Percentiles rank a stretch among this genome's conserved stretches.
These are phyloP conservation scores for Nyctanthes arbortristis DNA, from an alignment of 257 asterid genomes.

Conservation along the genomic window DNA sequence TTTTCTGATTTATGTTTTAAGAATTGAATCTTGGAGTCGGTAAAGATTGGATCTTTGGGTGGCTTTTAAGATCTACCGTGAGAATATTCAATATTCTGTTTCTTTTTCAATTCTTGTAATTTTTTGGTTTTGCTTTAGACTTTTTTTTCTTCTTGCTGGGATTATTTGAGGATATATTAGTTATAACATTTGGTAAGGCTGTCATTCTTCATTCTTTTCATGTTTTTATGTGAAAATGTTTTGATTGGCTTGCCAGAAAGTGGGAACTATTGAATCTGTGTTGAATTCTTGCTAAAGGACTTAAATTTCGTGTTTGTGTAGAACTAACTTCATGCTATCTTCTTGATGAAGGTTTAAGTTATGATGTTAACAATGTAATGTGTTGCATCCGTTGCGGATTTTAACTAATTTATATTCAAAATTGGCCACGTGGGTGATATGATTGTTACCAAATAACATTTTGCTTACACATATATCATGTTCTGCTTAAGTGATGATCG, in stretches of 20 bases:
- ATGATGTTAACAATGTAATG: not conserved
- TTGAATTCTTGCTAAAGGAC: not conserved
- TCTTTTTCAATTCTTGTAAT: not conserved
- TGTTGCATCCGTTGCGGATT: not conserved
- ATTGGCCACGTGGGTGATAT: no score
- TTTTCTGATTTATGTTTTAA: not conserved
- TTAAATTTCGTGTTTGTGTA: not conserved
- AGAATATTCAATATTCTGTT: not conserved
- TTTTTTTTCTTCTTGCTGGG: not conserved
- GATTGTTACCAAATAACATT: not conserved
- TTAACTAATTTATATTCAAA: not conserved
- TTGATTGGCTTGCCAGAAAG: not conserved
- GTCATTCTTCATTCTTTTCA: not conserved
- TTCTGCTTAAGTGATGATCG: not conserved
- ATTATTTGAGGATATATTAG: not conserved
- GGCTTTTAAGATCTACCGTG: not conserved
- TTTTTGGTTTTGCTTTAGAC: not conserved
- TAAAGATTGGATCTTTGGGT: constrained; percentile 33
- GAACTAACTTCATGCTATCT: not conserved
- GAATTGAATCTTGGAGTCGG: constrained; percentile 24
- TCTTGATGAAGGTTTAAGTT: not conserved
- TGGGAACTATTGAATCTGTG: not conserved
- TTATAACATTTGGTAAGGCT: not conserved
- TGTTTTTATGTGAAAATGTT: not conserved
- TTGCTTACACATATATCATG: not conserved